Percentiles rank a stretch among this genome's conserved stretches.
These are phyloP conservation scores for Aspergillus texensis DNA, from an alignment of 2,329 filamentous ascomycete species.

Conservation along the genomic window DNA sequence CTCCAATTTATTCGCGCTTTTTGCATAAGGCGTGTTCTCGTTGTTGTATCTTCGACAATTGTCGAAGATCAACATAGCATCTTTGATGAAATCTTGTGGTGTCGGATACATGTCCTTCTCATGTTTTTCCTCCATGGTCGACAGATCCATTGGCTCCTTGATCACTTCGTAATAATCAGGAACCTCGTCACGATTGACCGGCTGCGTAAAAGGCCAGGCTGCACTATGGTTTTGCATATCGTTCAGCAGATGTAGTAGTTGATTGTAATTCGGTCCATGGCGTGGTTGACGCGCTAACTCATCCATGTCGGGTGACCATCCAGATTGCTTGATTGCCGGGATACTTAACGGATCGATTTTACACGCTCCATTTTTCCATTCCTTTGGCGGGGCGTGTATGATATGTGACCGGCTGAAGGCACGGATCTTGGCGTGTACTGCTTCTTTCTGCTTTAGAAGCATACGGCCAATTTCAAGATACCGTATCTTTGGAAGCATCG, in stretches of 20 bases:
- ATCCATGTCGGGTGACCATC: slow-evolving; percentile 98
- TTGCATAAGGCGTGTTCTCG: slow-evolving; percentile 91
- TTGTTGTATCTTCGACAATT: slow-evolving; percentile 98
- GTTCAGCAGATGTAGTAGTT: slow-evolving; percentile 88
- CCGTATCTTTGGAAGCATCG: slow-evolving; percentile 91
- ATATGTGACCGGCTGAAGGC: slow-evolving; percentile 87
- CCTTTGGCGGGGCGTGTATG: slow-evolving; percentile 79
- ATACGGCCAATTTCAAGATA: slow-evolving; percentile 93
- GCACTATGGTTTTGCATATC: slow-evolving; percentile 92
- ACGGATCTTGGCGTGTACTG: slow-evolving; percentile 90
- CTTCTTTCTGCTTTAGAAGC: slow-evolving; percentile 96
- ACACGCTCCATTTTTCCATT: slow-evolving; percentile 76
- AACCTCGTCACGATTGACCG: slow-evolving; percentile 93
- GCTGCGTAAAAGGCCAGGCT: slow-evolving; percentile 92
- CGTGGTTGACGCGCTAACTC: slow-evolving; percentile 91
- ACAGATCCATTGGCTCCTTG: slow-evolving; percentile 94
- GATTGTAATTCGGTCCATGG: slow-evolving; percentile 94
- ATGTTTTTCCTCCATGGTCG: slow-evolving; percentile 93
- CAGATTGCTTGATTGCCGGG: slow-evolving; percentile 83
- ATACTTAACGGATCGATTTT: slow-evolving; percentile 85
- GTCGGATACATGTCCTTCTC: slow-evolving; percentile 89
- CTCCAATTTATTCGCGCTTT: slow-evolving; percentile 88
- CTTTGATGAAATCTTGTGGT: slow-evolving; percentile 88
- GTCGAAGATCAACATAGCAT: slow-evolving; percentile 86
- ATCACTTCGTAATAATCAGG: slow-evolving; percentile 99